These are phyloP conservation scores for Verticillium zaregamsianum DNA, from an alignment of 2,329 filamentous ascomycete genomes.

Conservation along the genomic window DNA sequence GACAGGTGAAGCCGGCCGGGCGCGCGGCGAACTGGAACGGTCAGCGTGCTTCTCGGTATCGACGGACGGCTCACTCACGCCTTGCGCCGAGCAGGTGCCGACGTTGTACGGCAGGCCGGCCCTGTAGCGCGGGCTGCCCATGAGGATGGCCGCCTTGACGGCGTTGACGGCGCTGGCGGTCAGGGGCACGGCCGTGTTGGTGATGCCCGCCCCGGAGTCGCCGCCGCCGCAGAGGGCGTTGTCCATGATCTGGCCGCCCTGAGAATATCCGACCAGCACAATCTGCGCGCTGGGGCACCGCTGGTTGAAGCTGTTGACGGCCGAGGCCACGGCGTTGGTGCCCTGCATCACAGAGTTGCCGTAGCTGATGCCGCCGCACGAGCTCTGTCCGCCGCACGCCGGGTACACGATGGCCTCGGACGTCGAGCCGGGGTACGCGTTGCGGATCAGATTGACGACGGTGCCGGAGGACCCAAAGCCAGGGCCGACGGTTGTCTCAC, in stretches of 20 bases:
- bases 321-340: conserved; percentile 52
- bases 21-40: conserved; percentile 49
- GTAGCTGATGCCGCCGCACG: conserved; percentile 57
- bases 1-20: conserved; percentile 48
- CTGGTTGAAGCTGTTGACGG: conserved; percentile 54
- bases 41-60: background rate
- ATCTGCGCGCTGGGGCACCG: conserved; percentile 54
- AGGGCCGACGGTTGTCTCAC: conserved; percentile 43
- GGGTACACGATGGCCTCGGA: conserved; percentile 54
- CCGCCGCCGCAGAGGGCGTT: conserved; percentile 60
- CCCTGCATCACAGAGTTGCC: conserved; percentile 54
- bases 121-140: conserved; percentile 58
- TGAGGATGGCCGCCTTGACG: conserved; percentile 61
- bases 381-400: conserved; percentile 57
- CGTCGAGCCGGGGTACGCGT: conserved; percentile 44
- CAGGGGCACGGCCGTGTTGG: conserved; percentile 37
- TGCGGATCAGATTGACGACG: conserved; percentile 45
- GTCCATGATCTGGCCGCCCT: conserved; percentile 62
- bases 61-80: conserved; percentile 38
- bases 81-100: conserved; percentile 52
- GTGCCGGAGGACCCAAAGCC: conserved; percentile 48
- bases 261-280: conserved; percentile 59
- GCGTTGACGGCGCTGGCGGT: conserved; percentile 43
- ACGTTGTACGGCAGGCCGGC: conserved; percentile 54
- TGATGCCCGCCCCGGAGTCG: conserved; percentile 39